Evolutionary conservation across 257 asterid genomes (phyloP), one percentile per base, ranked within the genome.

Genomic region (Catharanthus roseus): DNA sequence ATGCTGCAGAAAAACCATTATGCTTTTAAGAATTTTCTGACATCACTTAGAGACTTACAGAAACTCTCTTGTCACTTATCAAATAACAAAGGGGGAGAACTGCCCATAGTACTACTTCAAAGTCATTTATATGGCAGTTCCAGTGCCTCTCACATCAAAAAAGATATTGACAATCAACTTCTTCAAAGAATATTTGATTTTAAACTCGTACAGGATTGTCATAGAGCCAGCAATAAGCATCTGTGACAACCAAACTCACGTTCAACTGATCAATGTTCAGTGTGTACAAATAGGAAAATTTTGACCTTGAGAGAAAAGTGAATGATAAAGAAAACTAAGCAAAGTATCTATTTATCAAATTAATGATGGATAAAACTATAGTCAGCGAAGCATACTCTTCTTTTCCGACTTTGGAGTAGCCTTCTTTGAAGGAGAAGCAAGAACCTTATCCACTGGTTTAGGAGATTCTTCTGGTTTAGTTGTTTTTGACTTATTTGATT

Each of bases 371-470:
- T 47, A 58, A 60, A 6, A 10, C 18, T 5, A 58, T 50, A n/a
- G 34, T 33, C 19, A 6, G 28, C 6, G 65, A 19, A 13, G 54
- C 82, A 42, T 81, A 81, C 85, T 71, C 74, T 81, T 81, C 23
- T 70, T 34, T 39, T 68, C 77, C 12, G 78, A 31, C 75, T 78
- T 85, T 73, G 80, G 88, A 64, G 84, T 85, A 78, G 80, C 78
- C 82, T 79, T 88, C 87, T 87, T 87, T 41, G 85, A 79, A 56
- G 90, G 85, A 73, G 95, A 82, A 71, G 86, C 82, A 61, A 80
- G 86, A 76, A 77, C 80, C 69, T 82, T 80, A 69, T 79, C 86
- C 79, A 68, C 85, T 38, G 84, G 77, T 79, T 81, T 85, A 74
- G 85, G 84, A 58, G 83, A 75, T 45, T 77, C 87, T 65, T 79